These are phyloP conservation scores for Penicillium sp. DNA, from an alignment of 2,329 filamentous ascomycete genomes.

Conservation along the genomic window DNA sequence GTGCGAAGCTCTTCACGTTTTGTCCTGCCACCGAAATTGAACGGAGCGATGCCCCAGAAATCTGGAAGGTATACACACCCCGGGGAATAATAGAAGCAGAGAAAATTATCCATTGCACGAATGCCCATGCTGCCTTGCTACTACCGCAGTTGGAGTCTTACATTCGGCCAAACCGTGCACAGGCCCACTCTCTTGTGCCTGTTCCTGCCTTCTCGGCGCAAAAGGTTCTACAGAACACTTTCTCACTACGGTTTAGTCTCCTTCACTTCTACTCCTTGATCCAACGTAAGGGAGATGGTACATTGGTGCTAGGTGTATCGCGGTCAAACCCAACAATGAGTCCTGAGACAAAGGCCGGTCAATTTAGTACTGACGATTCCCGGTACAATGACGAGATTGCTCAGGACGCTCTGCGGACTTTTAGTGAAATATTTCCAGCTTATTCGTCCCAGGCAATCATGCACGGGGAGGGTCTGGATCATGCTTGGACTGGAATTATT, in stretches of 20 bases:
- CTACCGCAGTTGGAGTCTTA: conserved; percentile 24
- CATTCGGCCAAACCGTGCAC: conserved; percentile 46
- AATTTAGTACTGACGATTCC: conserved; percentile 42
- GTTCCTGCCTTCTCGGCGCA: conserved; percentile 36
- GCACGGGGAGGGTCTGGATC: conserved; percentile 47
- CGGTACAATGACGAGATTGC: conserved; percentile 42
- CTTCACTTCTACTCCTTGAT: conserved; percentile 53
- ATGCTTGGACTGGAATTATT: conserved; percentile 51
- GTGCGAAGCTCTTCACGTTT: conserved; percentile 45
- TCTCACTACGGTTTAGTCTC: conserved; percentile 48
- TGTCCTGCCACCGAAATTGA: conserved; percentile 39
- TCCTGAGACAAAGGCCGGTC: conserved; percentile 25
- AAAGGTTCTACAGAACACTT: conserved; percentile 39
- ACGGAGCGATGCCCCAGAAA: conserved; percentile 1
- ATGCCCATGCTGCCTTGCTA: conserved; percentile 25
- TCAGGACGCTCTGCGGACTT: conserved; percentile 38
- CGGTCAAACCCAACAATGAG: conserved; percentile 43
- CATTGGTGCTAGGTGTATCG: conserved; percentile 45
- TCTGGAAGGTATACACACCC: conserved; percentile 21
- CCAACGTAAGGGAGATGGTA: conserved; percentile 45
- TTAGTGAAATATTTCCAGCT: conserved; percentile 37
- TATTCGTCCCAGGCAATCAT: conserved; percentile 6
- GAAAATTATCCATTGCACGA: conserved; percentile 26
- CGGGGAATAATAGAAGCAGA: conserved; percentile 17
- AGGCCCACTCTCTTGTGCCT: conserved; percentile 48